These are phyloP conservation scores for Trichocladium uniseriatum DNA, from an alignment of 495 filamentous ascomycete genomes.

Conservation along the genomic window DNA sequence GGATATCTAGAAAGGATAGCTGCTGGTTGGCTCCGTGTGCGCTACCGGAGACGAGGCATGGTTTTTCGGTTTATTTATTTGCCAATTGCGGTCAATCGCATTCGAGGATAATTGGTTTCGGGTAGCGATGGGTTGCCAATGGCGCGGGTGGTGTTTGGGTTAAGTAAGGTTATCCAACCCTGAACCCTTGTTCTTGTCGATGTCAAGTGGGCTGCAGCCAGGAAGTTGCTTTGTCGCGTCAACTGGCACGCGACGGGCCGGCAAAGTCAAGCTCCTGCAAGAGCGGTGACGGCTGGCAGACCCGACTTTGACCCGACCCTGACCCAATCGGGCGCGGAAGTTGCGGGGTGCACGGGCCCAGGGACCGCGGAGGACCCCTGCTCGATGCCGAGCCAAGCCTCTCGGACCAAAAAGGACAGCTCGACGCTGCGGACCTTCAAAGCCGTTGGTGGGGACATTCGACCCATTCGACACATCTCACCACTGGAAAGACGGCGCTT, in stretches of 20 bases:
- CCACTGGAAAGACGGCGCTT: background rate
- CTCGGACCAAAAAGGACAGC: conserved; percentile 22
- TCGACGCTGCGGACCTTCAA: conserved; percentile 10
- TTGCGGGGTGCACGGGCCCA: conserved; percentile 2
- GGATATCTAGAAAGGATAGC: background rate
- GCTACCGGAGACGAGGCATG: conserved; percentile 9
- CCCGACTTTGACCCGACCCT: too few relatives aligned
- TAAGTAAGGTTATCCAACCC: background rate
- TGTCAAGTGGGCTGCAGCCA: too few relatives aligned
- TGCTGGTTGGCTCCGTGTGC: background rate
- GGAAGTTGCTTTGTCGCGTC: conserved; percentile 14
- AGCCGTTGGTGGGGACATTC: background rate
- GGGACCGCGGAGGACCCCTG: conserved; percentile 6
- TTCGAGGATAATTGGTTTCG: too few relatives aligned
- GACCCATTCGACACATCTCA: background rate
- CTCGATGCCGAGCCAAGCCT: conserved; percentile 1
- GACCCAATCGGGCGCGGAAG: background rate
- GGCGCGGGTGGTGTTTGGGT: background rate
- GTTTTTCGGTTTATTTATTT: background rate
- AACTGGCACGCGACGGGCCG: conserved; percentile 4
- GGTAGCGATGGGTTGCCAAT: background rate
- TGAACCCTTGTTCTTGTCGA: background rate
- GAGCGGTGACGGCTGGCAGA: conserved; percentile 8
- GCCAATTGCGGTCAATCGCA: too few relatives aligned
- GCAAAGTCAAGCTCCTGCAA: background rate